Conservation (phyloP, 768 basidiomycete species). For the Crucibulum laeve region DNA sequence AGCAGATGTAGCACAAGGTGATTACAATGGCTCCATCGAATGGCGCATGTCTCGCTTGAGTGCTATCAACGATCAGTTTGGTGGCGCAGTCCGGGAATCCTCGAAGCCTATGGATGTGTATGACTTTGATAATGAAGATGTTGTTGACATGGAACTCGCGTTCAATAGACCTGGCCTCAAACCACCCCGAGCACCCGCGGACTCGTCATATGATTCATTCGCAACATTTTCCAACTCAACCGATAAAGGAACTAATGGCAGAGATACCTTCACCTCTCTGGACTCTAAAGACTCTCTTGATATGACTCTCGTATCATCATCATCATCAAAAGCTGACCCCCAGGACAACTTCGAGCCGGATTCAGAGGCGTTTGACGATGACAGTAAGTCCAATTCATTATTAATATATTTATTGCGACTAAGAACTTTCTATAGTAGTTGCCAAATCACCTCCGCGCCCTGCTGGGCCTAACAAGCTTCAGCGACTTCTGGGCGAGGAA, state of each 20-base stretch:
- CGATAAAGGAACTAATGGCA: slow-evolving; percentile 7
- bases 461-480: slow-evolving; percentile 49
- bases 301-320: slow-evolving; percentile 20
- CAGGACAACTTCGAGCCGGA: slow-evolving; percentile 7
- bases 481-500: slow-evolving; percentile 62
- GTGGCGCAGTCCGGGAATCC: slow-evolving; percentile 30
- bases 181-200: slow-evolving; percentile 12
- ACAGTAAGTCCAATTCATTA: slow-evolving; percentile 24
- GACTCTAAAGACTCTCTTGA: slow-evolving; percentile 20
- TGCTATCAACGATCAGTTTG: slow-evolving; percentile 47
- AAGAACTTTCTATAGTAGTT: slow-evolving; percentile 9
- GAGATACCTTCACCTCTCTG: slow-evolving; percentile 8
- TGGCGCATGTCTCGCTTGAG: slow-evolving; percentile 74
- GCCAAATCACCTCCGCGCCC: slow-evolving; percentile 28
- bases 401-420: not conserved
- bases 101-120: slow-evolving; percentile 25
- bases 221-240: slow-evolving; percentile 19
- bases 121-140: slow-evolving; percentile 42
- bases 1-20: slow-evolving; percentile 61
- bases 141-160: slow-evolving; percentile 56
- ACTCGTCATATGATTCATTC: slow-evolving; percentile 22
- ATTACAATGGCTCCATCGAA: slow-evolving; percentile 73
- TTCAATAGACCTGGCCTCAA: slow-evolving; percentile 32
- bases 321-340: slow-evolving; percentile 12
- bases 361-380: slow-evolving; percentile 28